Evolutionary conservation across 208 protist genomes (phyloP), one percentile per base, ranked within the genome.

Genomic region (Acanthamoeba castellanii): DNA sequence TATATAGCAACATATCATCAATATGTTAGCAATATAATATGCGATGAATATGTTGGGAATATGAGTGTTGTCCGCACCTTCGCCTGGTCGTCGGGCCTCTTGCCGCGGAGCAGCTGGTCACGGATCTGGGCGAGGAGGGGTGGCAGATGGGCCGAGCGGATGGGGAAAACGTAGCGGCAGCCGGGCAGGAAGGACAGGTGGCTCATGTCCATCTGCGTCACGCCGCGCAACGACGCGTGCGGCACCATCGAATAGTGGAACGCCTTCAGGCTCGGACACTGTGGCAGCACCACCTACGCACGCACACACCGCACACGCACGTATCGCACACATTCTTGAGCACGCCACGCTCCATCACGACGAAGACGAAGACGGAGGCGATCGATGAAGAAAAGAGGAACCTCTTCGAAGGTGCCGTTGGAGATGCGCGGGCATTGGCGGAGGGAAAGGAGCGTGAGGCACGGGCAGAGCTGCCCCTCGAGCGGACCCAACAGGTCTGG

Each of bases 101-200:
- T 9, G 42, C 14, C 11, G 22, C 1, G 20, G n/a, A 37, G 42
- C 7, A 66, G 59, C 22, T 66, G 59, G 59, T 66, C 59, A 2
- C 59, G 59, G 14, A 66, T 8, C 22, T 22, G 25, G 20, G 59
- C 59, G 13, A 85, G 42, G 45, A 85, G 47, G 3, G 76, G 14
- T 0, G 76, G 76, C 27, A 85, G 76, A 52, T 57, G 0, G 8
- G 34, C 9, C 5, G 45, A 32, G 42, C 34, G 76, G 13, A 85
- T 85, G 76, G 76, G 76, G 47, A 85, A 85, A 13, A 20, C 76
- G 42, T 85, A 85, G 76, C 45, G 47, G 76, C 76, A 85, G 76
- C 76, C 76, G 27, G 76, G 47, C 45, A 85, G 76, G 76, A 57
- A 85, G 45, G 76, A 50, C 22, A 85, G 76, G 47, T 57, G 0